Evolutionary conservation across 495 filamentous ascomycete genomes (phyloP).

Genomic region (Penicillium goetzii): DNA sequence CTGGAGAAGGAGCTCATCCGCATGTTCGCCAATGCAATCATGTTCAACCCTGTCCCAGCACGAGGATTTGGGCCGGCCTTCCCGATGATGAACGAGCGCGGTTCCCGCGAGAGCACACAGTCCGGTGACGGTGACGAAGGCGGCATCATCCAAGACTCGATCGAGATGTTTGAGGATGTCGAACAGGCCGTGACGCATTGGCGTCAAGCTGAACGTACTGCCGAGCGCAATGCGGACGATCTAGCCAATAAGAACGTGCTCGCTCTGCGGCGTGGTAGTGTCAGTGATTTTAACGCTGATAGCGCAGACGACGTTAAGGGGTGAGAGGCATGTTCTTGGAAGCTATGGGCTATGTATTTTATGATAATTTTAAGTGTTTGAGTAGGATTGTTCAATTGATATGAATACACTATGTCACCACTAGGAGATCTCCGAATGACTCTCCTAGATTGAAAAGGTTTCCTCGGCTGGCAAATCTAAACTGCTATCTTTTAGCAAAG

Average conservation of each 20-base stretch:
- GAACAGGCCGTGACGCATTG: constrained; percentile 62
- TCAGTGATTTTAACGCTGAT: constrained; percentile 48
- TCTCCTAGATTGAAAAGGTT: background rate
- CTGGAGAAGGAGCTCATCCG: constrained; percentile 94
- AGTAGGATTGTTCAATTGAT: constrained; percentile 16
- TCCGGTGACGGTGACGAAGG: constrained; percentile 68
- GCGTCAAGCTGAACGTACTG: constrained; percentile 61
- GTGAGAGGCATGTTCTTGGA: constrained; percentile 24
- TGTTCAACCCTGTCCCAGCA: constrained; percentile 85
- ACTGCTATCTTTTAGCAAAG: too few relatives aligned
- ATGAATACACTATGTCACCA: background rate
- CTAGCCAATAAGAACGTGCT: constrained; percentile 47
- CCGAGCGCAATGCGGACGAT: constrained; percentile 54
- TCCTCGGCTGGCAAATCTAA: too few relatives aligned
- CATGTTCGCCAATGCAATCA: constrained; percentile 96
- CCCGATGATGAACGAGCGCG: constrained; percentile 42
- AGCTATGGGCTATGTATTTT: constrained; percentile 22
- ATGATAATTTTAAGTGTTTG: constrained; percentile 27
- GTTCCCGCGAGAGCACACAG: constrained; percentile 50
- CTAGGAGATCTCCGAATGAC: background rate
- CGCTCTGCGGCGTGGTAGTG: constrained; percentile 47
- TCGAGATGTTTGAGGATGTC: constrained; percentile 81
- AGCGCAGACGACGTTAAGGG: constrained; percentile 48
- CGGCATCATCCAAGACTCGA: constrained; percentile 77
- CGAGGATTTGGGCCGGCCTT: constrained; percentile 70